Evolutionary conservation across 306 rosid genomes (phyloP), one percentile per base, ranked within the genome.

Genomic region (Quercus parvula): DNA sequence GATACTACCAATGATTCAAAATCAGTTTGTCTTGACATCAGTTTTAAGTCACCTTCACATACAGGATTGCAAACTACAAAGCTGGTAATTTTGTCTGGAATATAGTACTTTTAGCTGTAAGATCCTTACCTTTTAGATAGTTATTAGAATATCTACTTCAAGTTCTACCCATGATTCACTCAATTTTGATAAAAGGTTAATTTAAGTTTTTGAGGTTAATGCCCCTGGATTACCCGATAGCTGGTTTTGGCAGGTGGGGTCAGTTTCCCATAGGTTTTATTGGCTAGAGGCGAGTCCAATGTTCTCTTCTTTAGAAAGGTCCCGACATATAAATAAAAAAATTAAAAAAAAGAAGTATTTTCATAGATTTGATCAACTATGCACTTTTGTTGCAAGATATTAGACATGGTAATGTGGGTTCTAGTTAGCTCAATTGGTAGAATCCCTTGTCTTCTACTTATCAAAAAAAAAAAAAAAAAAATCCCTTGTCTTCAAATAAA

Each of bases 41-140:
- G 98, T 92, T 94, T 94, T 70, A 94, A 89, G 86, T 84, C 98
- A 75, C 86, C 93, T 25, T 94, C 98, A 58, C 97, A 94, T 84
- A 94, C 98, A 46, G 97, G 98, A 81, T 91, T 94, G 81, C 97
- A 92, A 85, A 94, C 98, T 71, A 90, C 98, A 81, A 91, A 87
- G 76, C 85, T 92, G 98, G 98, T 94, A 90, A 81, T 77, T 59
- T 63, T 75, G 33, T 49, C 28, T 33, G 81, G 41, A 72, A 57
- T 54, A 38, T 70, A 69, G 62, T 56, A 70, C 54, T 64, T 51
- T 72, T 27, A 76, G 12, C 41, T 73, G 63, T 71, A 20, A 69
- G 59, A 44, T 30, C 72, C 28, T 75, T 67, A 52, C 35, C 77
- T 41, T 24, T 41, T 20, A n/a, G 72, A 28, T 78, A 10, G 75